Percentiles rank a stretch among this genome's conserved stretches.
phyloP scores from a whole-genome alignment of 441 rosid species.

The Gossypium davidsonii region DNA sequence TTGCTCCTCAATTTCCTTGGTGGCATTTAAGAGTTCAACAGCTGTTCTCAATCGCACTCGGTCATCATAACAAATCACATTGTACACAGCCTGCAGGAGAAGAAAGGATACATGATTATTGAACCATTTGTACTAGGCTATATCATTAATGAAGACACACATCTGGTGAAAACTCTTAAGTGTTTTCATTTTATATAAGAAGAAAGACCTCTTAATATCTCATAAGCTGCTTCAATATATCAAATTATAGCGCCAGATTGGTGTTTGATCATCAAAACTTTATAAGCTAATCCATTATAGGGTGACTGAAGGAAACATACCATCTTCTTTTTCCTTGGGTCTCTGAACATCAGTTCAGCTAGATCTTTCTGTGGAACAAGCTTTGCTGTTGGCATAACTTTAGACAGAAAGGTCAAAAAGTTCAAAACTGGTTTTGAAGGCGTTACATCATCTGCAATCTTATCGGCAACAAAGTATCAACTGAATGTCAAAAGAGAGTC shows the following conservation, averaged over 20 bases:
- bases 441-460: slow-evolving; percentile 77
- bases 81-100: slow-evolving; percentile 56
- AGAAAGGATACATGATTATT: not conserved
- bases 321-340: slow-evolving; percentile 60
- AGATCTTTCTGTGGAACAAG: slow-evolving; percentile 67
- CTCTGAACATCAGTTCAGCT: slow-evolving; percentile 63
- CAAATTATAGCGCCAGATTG: not conserved
- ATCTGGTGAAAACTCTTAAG: not conserved
- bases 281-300: not conserved
- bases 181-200: not conserved
- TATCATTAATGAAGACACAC: not conserved
- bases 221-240: not conserved
- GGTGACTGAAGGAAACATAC: slow-evolving; percentile 28
- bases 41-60: slow-evolving; percentile 60
- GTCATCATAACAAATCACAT: slow-evolving; percentile 66
- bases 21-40: slow-evolving; percentile 67
- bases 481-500: not conserved
- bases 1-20: slow-evolving; percentile 62
- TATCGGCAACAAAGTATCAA: slow-evolving; percentile 30
- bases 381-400: slow-evolving; percentile 73
- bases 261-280: not conserved
- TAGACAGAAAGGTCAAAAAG: slow-evolving; percentile 43
- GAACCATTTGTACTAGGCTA: not conserved
- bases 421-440: slow-evolving; percentile 63
- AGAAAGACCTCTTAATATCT: not conserved